These are phyloP conservation scores for Cymbidium sinense DNA, from an alignment of 106 monocot genomes.

Conservation along the genomic window DNA sequence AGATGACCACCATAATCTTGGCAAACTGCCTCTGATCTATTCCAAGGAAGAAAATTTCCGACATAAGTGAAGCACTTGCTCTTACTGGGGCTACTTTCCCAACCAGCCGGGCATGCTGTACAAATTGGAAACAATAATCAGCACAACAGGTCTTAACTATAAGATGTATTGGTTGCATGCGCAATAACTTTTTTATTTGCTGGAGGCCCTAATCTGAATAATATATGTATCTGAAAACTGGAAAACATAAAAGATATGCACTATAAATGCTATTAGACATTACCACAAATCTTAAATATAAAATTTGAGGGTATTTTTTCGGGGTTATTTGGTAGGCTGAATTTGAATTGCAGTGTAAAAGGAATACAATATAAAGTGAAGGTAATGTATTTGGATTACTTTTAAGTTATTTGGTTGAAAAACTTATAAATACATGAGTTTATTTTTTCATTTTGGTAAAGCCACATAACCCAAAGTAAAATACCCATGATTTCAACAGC, in stretches of 20 bases:
- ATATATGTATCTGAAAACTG: neutral
- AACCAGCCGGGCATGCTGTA: conserved; percentile 54
- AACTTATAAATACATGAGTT: no score
- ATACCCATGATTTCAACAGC: no score
- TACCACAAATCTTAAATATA: neutral
- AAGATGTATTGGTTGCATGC: neutral
- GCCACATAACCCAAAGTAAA: no score
- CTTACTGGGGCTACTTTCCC: conserved; percentile 41
- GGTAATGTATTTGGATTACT: no score
- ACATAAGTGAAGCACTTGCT: conserved; percentile 65
- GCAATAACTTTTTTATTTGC: neutral
- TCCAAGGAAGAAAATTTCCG: conserved; percentile 54
- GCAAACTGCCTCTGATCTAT: conserved; percentile 55
- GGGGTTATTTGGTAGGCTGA: no score
- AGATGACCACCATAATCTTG: conserved; percentile 47
- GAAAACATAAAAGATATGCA: neutral
- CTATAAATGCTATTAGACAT: neutral
- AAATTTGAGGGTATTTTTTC: neutral
- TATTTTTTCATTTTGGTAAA: no score
- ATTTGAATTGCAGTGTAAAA: no score
- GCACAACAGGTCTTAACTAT: neutral
- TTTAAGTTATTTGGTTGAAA: no score
- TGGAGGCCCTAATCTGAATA: neutral
- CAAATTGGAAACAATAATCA: neutral
- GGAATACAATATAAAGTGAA: no score